A percentile compares a stretch with the other conserved stretches of the same genome.
These are phyloP conservation scores for Lactarius trivialis DNA, from an alignment of 768 basidiomycete genomes.

Conservation along the genomic window DNA sequence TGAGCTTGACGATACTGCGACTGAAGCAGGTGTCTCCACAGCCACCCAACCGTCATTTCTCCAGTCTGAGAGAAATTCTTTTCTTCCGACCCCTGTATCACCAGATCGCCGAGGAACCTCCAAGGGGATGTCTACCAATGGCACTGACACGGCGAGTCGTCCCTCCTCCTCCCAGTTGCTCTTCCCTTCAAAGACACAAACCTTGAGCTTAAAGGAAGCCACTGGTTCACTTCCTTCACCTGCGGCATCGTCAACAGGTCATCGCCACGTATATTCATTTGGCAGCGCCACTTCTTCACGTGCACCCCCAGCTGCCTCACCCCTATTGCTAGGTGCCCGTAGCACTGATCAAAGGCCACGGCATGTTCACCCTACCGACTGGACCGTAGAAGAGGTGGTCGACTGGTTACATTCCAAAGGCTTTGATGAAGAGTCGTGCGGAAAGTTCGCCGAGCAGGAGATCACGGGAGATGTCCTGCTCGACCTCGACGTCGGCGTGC, in stretches of 20 bases:
- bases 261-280: constrained; percentile 24
- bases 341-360: constrained; percentile 20
- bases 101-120: constrained; percentile 22
- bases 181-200: constrained; percentile 15
- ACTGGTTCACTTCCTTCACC: constrained; percentile 31
- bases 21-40: constrained; percentile 26
- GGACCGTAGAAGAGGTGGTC: constrained; percentile 84
- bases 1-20: background rate
- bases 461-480: constrained; percentile 96
- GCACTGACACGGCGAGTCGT: background rate
- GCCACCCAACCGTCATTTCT: constrained; percentile 29
- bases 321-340: background rate
- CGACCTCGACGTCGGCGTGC: constrained; percentile 84
- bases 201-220: constrained; percentile 24
- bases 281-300: constrained; percentile 17
- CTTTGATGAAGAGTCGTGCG: constrained; percentile 76
- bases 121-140: constrained; percentile 1
- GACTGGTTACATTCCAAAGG: constrained; percentile 82
- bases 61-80: constrained; percentile 1
- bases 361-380: constrained; percentile 54
- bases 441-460: constrained; percentile 94
- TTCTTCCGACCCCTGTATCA: constrained; percentile 26
- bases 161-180: constrained; percentile 5
- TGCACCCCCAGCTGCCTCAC: background rate
- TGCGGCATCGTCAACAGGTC: constrained; percentile 25